A percentile compares a stretch with the other conserved stretches of the same genome.
Conservation (phyloP, 441 rosid genomes). For the Mallotus repandus region DNA sequence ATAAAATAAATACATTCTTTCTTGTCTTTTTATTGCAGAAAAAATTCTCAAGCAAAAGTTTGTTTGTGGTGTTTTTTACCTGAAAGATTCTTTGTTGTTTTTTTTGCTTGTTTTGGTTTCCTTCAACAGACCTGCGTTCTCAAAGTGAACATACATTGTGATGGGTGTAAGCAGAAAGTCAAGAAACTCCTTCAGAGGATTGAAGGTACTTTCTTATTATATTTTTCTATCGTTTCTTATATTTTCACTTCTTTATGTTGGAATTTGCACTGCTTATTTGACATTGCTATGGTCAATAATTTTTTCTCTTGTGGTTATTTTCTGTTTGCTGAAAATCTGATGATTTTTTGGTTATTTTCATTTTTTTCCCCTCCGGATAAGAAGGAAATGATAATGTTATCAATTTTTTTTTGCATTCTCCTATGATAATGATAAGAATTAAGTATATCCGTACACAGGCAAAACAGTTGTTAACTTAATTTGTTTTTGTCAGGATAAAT, state of each 20-base stretch:
- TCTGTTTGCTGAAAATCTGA: neutral
- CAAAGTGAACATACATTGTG: conserved; percentile 81
- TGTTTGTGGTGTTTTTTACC: conserved; percentile 15
- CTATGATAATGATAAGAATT: too few relatives aligned
- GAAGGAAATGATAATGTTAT: too few relatives aligned
- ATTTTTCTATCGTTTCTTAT: neutral
- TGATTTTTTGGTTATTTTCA: too few relatives aligned
- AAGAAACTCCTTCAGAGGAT: conserved; percentile 82
- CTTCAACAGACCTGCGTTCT: conserved; percentile 62
- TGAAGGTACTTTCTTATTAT: conserved; percentile 51
- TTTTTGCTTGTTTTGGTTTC: conserved; percentile 20
- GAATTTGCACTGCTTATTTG: neutral
- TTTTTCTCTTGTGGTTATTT: neutral
- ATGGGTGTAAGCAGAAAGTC: conserved; percentile 86
- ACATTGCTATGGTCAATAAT: neutral
- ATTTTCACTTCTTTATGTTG: neutral
- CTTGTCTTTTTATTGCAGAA: neutral
- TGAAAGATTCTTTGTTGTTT: conserved; percentile 15
- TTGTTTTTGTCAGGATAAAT: too few relatives aligned
- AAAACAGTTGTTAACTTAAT: too few relatives aligned
- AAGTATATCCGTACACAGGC: neutral
- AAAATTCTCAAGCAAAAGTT: conserved; percentile 9
- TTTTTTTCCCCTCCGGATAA: neutral
- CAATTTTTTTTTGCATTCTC: too few relatives aligned
- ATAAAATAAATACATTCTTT: conserved; percentile 13